These are phyloP conservation scores for Phaffia tasmanica DNA, from an alignment of 768 basidiomycete species.

Conservation along the genomic window DNA sequence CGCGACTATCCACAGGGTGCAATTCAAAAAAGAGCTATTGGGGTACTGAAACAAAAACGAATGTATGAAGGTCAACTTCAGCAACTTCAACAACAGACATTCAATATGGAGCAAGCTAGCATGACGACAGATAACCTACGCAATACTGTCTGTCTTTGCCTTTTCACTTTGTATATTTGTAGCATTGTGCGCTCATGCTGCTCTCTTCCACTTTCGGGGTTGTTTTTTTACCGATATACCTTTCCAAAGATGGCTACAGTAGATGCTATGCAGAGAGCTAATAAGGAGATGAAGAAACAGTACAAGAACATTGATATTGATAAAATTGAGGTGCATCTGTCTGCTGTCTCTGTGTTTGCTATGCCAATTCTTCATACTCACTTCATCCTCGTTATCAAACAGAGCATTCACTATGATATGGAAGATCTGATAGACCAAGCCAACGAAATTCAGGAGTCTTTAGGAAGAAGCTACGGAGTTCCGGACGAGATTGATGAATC, in stretches of 20 bases:
- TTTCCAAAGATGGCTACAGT: conserved; percentile 70
- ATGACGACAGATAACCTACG: conserved; percentile 95
- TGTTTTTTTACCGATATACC: neutral
- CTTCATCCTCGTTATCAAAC: conserved; percentile 10
- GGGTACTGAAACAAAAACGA: conserved; percentile 85
- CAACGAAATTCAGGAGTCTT: conserved; percentile 91
- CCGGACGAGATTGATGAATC: conserved; percentile 97
- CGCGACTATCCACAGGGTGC: conserved; percentile 50
- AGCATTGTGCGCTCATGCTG: neutral
- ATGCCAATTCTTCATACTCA: neutral
- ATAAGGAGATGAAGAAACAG: conserved; percentile 92
- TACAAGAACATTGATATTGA: conserved; percentile 96
- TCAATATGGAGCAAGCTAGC: conserved; percentile 95
- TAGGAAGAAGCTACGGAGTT: conserved; percentile 86
- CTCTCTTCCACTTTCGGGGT: neutral
- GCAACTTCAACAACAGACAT: conserved; percentile 86
- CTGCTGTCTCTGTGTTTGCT: neutral
- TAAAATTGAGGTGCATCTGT: conserved; percentile 76
- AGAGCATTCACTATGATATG: conserved; percentile 97
- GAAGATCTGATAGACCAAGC: conserved; percentile 92
- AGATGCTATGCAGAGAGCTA: conserved; percentile 88
- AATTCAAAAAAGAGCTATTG: conserved; percentile 84
- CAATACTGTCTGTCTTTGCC: conserved; percentile 50
- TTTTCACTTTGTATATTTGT: conserved; percentile 2
- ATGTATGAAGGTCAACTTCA: conserved; percentile 79